Conservation (phyloP, 106 monocot species). For the Dendrobium chrysotoxum region DNA sequence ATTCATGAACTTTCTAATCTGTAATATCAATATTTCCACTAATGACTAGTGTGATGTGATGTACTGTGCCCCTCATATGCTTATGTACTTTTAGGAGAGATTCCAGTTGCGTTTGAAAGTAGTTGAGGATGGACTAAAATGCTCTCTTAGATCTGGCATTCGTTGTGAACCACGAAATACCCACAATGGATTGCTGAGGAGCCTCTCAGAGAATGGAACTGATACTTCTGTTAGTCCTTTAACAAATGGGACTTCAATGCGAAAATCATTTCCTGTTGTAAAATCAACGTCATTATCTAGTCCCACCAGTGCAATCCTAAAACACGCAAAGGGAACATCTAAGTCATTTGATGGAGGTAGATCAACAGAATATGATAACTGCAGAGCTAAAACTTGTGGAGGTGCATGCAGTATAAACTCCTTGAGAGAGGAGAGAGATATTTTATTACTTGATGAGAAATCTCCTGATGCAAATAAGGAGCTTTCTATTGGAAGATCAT, state of each 20-base stretch:
- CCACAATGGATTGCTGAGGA: constrained; percentile 27
- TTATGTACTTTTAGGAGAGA: constrained; percentile 43
- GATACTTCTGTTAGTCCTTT: constrained; percentile 23
- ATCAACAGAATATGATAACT: constrained; percentile 9
- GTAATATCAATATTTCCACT: background rate
- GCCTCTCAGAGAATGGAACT: constrained; percentile 42
- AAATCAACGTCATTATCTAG: constrained; percentile 30
- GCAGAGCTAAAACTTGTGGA: constrained; percentile 15
- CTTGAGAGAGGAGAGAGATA: constrained; percentile 23
- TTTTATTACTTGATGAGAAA: constrained; percentile 11
- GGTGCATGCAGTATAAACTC: constrained; percentile 20
- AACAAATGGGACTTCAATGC: constrained; percentile 8
- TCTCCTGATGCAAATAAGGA: constrained; percentile 19
- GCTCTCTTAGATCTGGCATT: constrained; percentile 28
- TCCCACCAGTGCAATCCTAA: constrained; percentile 31
- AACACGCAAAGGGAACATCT: constrained; percentile 50
- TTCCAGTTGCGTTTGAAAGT: constrained; percentile 61
- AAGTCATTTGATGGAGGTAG: constrained; percentile 70
- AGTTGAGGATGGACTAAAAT: constrained; percentile 61
- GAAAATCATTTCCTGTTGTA: constrained; percentile 26
- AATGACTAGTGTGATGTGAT: background rate
- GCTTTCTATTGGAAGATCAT: constrained; percentile 4
- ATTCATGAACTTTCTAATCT: background rate
- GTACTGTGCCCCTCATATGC: background rate
- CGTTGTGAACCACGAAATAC: constrained; percentile 14